phyloP scores from a whole-genome alignment of 1,139 yeast species.

The Neolecta irregularis region DNA sequence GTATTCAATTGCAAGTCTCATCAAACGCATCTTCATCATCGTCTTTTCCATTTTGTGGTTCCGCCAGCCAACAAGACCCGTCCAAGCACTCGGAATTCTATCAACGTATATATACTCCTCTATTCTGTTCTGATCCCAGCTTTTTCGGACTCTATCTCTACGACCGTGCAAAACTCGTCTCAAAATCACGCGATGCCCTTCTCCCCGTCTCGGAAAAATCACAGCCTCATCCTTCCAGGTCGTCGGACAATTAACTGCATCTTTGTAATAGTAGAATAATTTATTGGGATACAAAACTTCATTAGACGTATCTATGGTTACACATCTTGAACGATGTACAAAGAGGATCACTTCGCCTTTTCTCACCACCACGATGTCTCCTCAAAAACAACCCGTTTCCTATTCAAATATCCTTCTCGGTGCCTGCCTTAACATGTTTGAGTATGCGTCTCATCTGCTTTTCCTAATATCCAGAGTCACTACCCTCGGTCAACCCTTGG shows the following conservation, averaged over 20 bases:
- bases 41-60: slow-evolving; percentile 65
- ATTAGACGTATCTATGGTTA: too few relatives aligned
- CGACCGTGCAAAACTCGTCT: too few relatives aligned
- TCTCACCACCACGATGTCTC: too few relatives aligned
- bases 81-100: slow-evolving; percentile 54
- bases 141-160: slow-evolving; percentile 35
- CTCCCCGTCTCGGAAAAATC: too few relatives aligned
- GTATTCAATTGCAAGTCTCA: slow-evolving; percentile 76
- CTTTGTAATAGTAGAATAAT: too few relatives aligned
- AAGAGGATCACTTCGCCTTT: too few relatives aligned
- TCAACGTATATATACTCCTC: too few relatives aligned
- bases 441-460: slow-evolving; percentile 22
- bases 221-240: too few relatives aligned
- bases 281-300: too few relatives aligned
- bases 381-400: slow-evolving; percentile 67
- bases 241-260: too few relatives aligned
- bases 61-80: slow-evolving; percentile 36
- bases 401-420: slow-evolving; percentile 84
- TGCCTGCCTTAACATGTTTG: slow-evolving; percentile 83
- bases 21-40: slow-evolving; percentile 77
- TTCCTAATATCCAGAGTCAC: slow-evolving; percentile 37
- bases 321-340: too few relatives aligned
- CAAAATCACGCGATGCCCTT: too few relatives aligned
- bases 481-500: slow-evolving; percentile 90
- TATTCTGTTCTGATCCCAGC: background rate